Base-by-base conservation (phyloP, 768 basidiomycete genomes). In the Inosperma sp. region DNA sequence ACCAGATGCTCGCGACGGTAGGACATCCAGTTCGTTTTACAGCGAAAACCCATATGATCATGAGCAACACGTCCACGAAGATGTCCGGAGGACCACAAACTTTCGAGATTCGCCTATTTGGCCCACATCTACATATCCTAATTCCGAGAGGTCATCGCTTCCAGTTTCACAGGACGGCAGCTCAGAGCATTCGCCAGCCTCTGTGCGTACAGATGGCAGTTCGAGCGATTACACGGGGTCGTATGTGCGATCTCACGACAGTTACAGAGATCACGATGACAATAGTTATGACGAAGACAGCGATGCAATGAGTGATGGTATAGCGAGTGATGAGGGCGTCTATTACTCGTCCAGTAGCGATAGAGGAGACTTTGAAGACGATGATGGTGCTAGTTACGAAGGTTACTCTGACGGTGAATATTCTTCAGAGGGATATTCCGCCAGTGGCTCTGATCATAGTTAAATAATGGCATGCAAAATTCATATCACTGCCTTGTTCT, bases 271-370 rank as follows among this genome's bases (percentile, higher is more conserved):
- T 36, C 13, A 42, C 26, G 42, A 49, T 16, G 43, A 39, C n/a
- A n/a, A n/a, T n/a, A n/a, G n/a, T n/a, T n/a, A n/a, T n/a, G n/a
- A n/a, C n/a, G n/a, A 45, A 40, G 56, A 57, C 10, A 53, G 48
- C 9, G 57, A 60, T 33, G 46, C 46, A 9, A 59, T 59, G 59
- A 59, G 60, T 51, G 59, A 59, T 30, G 61, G 57, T 13, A 51
- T 58, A 25, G 61, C 55, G 3, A 60, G 60, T 37, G 56, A 61
- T 42, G 59, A 62, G 26, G 54, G 56, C 10, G 58, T 53, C 22
- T 61, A 59, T 54, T 55, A 59, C 43, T 60, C 51, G 29, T 46
- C 44, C 25, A 22, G 21, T 46, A 54, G 57, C n/a, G 52, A 56
- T 21, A 60, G 58, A 36, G 59, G 51, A 9, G 53, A 59, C 29